Percentiles rank a stretch among this genome's conserved stretches.
Conservation (phyloP, 805 yeast genomes). For the Yamadazyma philogaea region DNA sequence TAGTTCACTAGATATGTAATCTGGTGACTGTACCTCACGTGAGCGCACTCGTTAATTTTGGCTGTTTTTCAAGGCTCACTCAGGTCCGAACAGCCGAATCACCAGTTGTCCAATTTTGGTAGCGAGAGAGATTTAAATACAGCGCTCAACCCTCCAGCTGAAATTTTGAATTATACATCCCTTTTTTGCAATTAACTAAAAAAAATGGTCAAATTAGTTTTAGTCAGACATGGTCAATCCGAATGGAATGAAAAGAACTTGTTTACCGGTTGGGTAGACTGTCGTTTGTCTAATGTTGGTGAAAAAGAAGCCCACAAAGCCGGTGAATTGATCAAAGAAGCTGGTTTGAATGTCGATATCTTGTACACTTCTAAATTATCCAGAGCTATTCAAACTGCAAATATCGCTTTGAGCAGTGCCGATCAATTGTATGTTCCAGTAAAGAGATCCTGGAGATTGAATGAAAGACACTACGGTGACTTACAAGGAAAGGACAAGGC, state of each 20-base stretch:
- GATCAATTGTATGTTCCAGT: conserved; percentile 91
- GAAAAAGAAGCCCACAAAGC: conserved; percentile 89
- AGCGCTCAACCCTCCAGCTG: not conserved
- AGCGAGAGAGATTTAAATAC: conserved; percentile 5
- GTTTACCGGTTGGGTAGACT: conserved; percentile 99
- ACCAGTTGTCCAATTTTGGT: conserved; percentile 15
- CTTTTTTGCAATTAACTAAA: not conserved
- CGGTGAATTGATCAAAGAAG: conserved; percentile 86
- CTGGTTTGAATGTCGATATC: conserved; percentile 80
- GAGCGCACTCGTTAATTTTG: not conserved
- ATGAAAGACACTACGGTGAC: conserved; percentile 99
- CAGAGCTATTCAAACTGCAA: conserved; percentile 96
- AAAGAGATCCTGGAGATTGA: conserved; percentile 94
- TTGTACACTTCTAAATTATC: conserved; percentile 87
- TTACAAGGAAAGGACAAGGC: conserved; percentile 98
- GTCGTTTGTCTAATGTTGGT: conserved; percentile 78
- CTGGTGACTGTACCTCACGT: not conserved
- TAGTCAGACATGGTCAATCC: conserved; percentile 98
- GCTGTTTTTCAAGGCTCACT: conserved; percentile 9
- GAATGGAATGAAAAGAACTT: conserved; percentile 98
- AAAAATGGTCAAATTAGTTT: conserved; percentile 65
- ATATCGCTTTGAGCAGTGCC: conserved; percentile 85
- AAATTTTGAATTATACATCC: not conserved
- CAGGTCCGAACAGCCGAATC: conserved; percentile 16
- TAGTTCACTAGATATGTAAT: no score